Evolutionary conservation across 1,284 basidiomycete genomes (phyloP), one percentile per base, ranked within the genome.

Genomic region (Termitomyces sp.): DNA sequence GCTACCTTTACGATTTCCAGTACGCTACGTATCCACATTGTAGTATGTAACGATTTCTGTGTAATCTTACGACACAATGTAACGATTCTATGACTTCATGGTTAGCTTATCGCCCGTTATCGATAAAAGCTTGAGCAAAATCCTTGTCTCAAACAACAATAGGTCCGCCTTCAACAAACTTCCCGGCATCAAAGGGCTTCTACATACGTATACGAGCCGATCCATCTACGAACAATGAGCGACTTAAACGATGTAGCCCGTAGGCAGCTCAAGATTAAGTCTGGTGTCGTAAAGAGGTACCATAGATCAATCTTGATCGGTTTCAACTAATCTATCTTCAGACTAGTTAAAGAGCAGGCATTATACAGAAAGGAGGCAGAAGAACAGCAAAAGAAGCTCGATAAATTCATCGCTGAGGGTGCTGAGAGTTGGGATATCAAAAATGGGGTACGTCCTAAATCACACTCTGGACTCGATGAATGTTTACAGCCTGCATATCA

Each of bases 401-500:
- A 86, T 62, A 84, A 84, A 69, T 71, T 89, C 57, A 71, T 81
- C 57, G 80, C 77, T 8, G 80, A 84, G 46, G 80, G 76, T 26
- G 80, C 80, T 21, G 90, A 93, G 61, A 86, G 85, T 40, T 92
- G 88, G 80, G 86, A 92, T 61, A 77, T 92, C 66, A 86, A 86
- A 68, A 91, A 89, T 70, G 84, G 82, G 61, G 92, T 92, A 68
- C 66, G 88, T 76, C 50, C 30, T 46, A 26, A n/a, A 44, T 51
- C 48, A 41, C 31, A 49, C 34, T 49, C 38, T 34, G 31, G 34
- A 31, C 24, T 54, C 19, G 8, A 39, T 34, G 17, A 31, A 9
- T 24, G 39, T 39, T 30, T n/a, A 21, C 17, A 43, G n/a, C 40
- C 15, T 47, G 40, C 36, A 57, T 39, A 51, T 42, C n/a, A 41